A percentile compares a stretch with the other conserved stretches of the same genome.
These are phyloP conservation scores for Sclerotinia sclerotiorum DNA, from an alignment of 2,329 filamentous ascomycete species.

Conservation along the genomic window DNA sequence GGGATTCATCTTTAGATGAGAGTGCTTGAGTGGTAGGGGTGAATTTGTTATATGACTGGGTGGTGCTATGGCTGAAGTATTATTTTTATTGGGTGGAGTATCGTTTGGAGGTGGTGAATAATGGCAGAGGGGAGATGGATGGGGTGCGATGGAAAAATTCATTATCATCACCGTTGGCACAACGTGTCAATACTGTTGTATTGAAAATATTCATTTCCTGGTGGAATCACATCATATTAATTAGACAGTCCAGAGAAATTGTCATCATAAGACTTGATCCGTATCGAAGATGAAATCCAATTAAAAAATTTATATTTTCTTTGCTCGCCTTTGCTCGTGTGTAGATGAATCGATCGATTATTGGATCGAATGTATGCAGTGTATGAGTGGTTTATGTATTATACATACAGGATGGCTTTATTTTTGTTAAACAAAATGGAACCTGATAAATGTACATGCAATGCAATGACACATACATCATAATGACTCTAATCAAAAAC, in stretches of 20 bases:
- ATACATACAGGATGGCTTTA: neutral
- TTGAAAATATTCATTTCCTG: neutral
- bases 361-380: neutral
- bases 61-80: neutral
- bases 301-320: no score
- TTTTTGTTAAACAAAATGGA: neutral
- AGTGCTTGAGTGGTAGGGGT: neutral
- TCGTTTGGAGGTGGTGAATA: neutral
- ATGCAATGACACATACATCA: neutral
- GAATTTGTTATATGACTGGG: neutral
- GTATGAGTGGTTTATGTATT: neutral
- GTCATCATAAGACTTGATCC: constrained; percentile 6
- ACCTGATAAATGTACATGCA: neutral
- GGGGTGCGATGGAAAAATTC: neutral
- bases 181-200: constrained; percentile 4
- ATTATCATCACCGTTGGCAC: neutral
- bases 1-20: neutral
- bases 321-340: neutral
- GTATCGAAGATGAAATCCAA: neutral
- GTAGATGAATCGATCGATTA: neutral
- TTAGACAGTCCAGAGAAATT: neutral
- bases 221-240: neutral
- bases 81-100: neutral
- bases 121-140: no score
- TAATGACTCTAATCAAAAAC: neutral